Evolutionary conservation across 306 rosid genomes (phyloP), one percentile per base, ranked within the genome.

Genomic region (Vigna unguiculata): DNA sequence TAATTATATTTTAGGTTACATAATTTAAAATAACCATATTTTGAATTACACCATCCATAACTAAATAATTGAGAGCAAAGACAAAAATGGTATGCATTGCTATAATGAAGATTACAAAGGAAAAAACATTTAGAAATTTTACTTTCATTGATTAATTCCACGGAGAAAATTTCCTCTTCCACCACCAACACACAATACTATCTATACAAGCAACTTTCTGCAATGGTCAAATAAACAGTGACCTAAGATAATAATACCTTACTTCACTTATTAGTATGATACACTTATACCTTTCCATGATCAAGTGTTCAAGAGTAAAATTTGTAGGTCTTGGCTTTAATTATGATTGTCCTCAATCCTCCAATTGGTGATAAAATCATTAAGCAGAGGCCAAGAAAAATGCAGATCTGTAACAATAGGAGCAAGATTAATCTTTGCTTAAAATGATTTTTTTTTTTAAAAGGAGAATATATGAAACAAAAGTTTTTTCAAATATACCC

Each of bases 321-420:
- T 6, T 69, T 1, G 78, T 89, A 90, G 64, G 17, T 9, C 83
- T 85, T 87, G 47, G 93, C 83, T 72, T 82, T 12, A 70, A 78
- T 4, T 82, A 90, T 82, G 82, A 93, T 93, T 6, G 58, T 34
- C 77, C 97, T 86, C 78, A 93, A 78, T 77, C 89, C 97, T 60
- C 97, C 97, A 69, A 87, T 89, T 1, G 97, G 91, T 40, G 91
- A 14, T 54, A 90, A 9, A n/a, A 85, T 3, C 83, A 86, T 88
- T 62, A 93, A 60, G 36, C 83, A 65, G 22, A 85, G 71, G 55
- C 96, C 97, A 5, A 89, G 16, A 20, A 82, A 59, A 69, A 92
- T 92, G 83, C 97, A 88, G 22, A 86, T 67, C 97, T 92, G 91
- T 61, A 76, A 87, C 20, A 19, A 76, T 62, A 6, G 17, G 30